Evolutionary conservation across 345 rosid species (phyloP).

Genomic region (Salix brachista): DNA sequence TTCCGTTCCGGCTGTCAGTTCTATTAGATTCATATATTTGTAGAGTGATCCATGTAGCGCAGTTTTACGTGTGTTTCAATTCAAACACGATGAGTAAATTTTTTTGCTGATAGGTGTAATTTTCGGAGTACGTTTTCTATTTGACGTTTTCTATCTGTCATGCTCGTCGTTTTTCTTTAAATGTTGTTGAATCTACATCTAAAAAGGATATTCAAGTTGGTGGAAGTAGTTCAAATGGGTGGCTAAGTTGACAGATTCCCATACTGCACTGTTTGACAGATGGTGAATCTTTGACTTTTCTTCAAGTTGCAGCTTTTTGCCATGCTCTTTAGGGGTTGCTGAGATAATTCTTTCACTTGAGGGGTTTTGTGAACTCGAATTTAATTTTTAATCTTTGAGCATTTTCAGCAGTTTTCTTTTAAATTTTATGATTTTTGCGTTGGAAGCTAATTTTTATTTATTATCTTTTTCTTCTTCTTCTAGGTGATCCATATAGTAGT

Average conservation of each 20-base stretch:
- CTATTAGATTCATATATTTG: neutral
- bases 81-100: neutral
- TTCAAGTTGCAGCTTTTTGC: neutral
- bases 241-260: neutral
- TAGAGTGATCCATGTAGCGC: neutral
- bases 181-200: constrained; percentile 10
- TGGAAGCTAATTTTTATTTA: neutral
- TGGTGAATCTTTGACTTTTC: constrained; percentile 15
- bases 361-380: neutral
- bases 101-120: neutral
- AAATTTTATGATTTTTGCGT: neutral
- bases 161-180: neutral
- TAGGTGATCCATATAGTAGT: neutral
- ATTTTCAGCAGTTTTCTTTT: neutral
- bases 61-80: neutral
- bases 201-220: constrained; percentile 13
- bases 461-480: neutral
- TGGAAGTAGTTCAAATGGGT: constrained; percentile 19
- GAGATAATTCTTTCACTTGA: too few species aligned
- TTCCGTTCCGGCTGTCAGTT: neutral
- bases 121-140: neutral
- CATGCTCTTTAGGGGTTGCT: neutral
- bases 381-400: neutral
- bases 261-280: neutral
- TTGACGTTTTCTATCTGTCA: neutral